These are phyloP conservation scores for Trichoderma reesei DNA, from an alignment of 495 filamentous ascomycete species.

Conservation along the genomic window DNA sequence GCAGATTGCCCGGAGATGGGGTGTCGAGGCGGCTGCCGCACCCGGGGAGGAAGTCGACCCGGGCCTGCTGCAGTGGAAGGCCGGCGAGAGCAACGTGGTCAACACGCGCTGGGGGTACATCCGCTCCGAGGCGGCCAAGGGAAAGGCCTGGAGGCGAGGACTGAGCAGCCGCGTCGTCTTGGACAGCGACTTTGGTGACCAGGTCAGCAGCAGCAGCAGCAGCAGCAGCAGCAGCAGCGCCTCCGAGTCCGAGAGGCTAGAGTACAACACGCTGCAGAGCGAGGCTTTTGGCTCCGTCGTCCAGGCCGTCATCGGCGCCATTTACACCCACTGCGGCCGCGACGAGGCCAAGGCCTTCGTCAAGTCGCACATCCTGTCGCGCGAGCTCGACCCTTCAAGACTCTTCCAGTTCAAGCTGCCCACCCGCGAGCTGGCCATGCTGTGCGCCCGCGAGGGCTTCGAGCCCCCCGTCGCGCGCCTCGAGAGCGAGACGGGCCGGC, in stretches of 20 bases:
- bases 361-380: slow-evolving; percentile 67
- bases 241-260: slow-evolving; percentile 14
- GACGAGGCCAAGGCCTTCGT: slow-evolving; percentile 70
- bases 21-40: slow-evolving; percentile 70
- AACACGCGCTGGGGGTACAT: slow-evolving; percentile 28
- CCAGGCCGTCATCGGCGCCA: slow-evolving; percentile 67
- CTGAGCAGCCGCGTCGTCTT: slow-evolving; percentile 62
- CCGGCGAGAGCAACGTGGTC: slow-evolving; percentile 37
- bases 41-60: slow-evolving; percentile 90
- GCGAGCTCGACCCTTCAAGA: slow-evolving; percentile 61
- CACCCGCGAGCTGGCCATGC: slow-evolving; percentile 62
- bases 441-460: slow-evolving; percentile 85
- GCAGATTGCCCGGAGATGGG: slow-evolving; percentile 71
- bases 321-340: slow-evolving; percentile 71
- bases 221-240: neutral
- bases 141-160: slow-evolving; percentile 50
- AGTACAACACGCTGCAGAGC: slow-evolving; percentile 17
- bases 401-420: slow-evolving; percentile 80
- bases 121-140: slow-evolving; percentile 29
- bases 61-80: slow-evolving; percentile 74
- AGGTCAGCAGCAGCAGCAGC: slow-evolving; percentile 11
- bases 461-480: slow-evolving; percentile 78
- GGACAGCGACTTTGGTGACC: slow-evolving; percentile 71
- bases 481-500: slow-evolving; percentile 77
- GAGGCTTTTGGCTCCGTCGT: slow-evolving; percentile 58